These are phyloP conservation scores for Saccharomycopsis javanensis DNA, from an alignment of 805 yeast genomes.

Conservation along the genomic window DNA sequence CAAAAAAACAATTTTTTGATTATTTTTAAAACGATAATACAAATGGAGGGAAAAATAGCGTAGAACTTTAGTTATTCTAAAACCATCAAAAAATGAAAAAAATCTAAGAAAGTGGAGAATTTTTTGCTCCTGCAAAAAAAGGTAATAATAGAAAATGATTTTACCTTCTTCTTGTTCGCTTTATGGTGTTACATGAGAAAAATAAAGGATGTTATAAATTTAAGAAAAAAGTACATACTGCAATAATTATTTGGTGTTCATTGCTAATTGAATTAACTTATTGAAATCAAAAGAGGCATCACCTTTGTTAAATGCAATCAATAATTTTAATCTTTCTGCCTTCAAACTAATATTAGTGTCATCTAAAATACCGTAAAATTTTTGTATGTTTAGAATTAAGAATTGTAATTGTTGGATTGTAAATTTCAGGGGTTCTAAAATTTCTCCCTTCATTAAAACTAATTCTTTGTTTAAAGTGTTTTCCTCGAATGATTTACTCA, in stretches of 20 bases:
- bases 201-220: too few species aligned
- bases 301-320: conserved; percentile 12
- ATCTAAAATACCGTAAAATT: conserved; percentile 18
- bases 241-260: conserved; percentile 8
- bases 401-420: conserved; percentile 9
- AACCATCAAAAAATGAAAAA: too few species aligned
- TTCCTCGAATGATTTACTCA: neutral
- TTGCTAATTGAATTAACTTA: conserved; percentile 11
- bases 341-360: neutral
- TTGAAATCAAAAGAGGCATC: conserved; percentile 12
- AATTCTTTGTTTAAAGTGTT: conserved; percentile 9
- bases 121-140: too few species aligned
- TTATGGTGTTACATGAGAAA: too few species aligned
- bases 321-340: conserved; percentile 12
- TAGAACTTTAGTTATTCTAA: too few species aligned
- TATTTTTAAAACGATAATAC: too few species aligned
- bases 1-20: too few species aligned
- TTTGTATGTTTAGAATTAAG: conserved; percentile 16
- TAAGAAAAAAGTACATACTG: neutral
- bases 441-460: conserved; percentile 19
- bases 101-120: too few species aligned
- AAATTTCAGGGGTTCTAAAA: conserved; percentile 6
- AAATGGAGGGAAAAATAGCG: too few species aligned
- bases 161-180: too few species aligned
- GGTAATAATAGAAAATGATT: too few species aligned